A percentile compares a stretch with the other conserved stretches of the same genome.
Evolutionary conservation across 2,329 filamentous ascomycete genomes (phyloP).

Genomic region (Fusarium haematococcum): DNA sequence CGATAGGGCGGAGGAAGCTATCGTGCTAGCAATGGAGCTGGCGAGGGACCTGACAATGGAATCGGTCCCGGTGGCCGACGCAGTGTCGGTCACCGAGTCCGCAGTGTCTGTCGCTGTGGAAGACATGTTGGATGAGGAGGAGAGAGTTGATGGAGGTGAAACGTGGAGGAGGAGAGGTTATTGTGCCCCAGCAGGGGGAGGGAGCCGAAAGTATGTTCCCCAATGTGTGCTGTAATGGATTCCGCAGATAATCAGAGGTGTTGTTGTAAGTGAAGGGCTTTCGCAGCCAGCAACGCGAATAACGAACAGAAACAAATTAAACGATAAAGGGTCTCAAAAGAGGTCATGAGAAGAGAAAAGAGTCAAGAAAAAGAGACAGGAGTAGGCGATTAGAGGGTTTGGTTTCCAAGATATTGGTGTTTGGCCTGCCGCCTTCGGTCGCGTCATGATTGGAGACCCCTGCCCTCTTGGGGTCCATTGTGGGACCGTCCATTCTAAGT

Average conservation of each 20-base stretch:
- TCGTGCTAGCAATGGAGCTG: slow-evolving; percentile 23
- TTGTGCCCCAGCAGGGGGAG: slow-evolving; percentile 31
- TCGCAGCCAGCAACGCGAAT: slow-evolving; percentile 4
- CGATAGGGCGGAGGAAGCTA: slow-evolving; percentile 22
- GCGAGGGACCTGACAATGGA: slow-evolving; percentile 24
- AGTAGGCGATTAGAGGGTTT: slow-evolving; percentile 14
- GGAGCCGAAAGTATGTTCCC: not conserved
- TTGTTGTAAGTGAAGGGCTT: not conserved
- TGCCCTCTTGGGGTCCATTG: slow-evolving; percentile 5
- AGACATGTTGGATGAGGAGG: slow-evolving; percentile 11
- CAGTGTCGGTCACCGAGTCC: slow-evolving; percentile 37
- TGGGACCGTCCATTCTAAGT: slow-evolving; percentile 4
- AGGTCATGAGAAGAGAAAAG: not conserved
- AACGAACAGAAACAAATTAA: not conserved
- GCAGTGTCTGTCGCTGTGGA: slow-evolving; percentile 19
- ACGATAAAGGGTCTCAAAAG: slow-evolving; percentile 1
- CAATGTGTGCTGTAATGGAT: slow-evolving; percentile 3
- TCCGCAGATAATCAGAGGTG: slow-evolving; percentile 14
- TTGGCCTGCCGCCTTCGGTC: slow-evolving; percentile 22
- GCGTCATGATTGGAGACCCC: slow-evolving; percentile 37
- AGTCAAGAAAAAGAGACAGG: not conserved
- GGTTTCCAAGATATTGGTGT: slow-evolving; percentile 38
- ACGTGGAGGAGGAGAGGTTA: not conserved
- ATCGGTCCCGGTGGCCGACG: slow-evolving; percentile 5
- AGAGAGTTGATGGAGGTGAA: not conserved